Base-by-base conservation (phyloP, 345 rosid genomes). In the Pistacia vera region DNA sequence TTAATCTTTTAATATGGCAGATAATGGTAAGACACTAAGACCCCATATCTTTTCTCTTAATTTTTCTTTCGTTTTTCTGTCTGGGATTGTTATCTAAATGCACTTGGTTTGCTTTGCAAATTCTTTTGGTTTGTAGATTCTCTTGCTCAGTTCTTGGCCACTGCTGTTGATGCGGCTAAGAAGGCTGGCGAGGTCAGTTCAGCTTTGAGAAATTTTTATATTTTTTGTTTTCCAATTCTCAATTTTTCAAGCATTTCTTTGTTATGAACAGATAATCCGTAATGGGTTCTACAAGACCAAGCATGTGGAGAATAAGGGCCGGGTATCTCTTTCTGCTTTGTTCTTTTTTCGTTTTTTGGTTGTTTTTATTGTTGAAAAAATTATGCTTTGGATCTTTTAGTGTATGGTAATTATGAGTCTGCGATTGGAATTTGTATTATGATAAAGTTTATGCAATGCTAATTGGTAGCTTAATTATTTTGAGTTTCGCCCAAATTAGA, bases 251-350 rank as follows among this genome's bases (percentile, higher is more conserved):
- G 58, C 59, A 76, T 13, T 64, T 58, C 30, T 66, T 2, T 20
- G 22, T 57, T 49, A 28, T 74, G 76, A 71, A 22, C 80, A 96
- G 99, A 72, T 90, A 59, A 93, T 96, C 70, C 92, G 89, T 65
- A 73, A 86, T 48, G 98, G 95, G 76, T 96, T 96, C 81, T 92
- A 90, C 81, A 79, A 86, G 83, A 92, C 92, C 59, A 96, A 96
- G 87, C 84, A 88, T 79, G 98, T 96, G 56, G 98, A 96, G 88
- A 97, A 93, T 76, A 93, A 96, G 78, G 98, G 99, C 80, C 85
- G 81, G 95, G 99, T 96, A 73, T 72, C 22, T 62, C n/a, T 68
- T 20, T 63, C 20, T 63, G 52, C 68, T 46, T 33, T n/a, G 16
- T 62, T 55, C 62, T 55, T 8, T 28, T 33, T 51, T 2, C 20